These are phyloP conservation scores for Dichomitus squalens DNA, from an alignment of 1,284 basidiomycete genomes.

Conservation along the genomic window DNA sequence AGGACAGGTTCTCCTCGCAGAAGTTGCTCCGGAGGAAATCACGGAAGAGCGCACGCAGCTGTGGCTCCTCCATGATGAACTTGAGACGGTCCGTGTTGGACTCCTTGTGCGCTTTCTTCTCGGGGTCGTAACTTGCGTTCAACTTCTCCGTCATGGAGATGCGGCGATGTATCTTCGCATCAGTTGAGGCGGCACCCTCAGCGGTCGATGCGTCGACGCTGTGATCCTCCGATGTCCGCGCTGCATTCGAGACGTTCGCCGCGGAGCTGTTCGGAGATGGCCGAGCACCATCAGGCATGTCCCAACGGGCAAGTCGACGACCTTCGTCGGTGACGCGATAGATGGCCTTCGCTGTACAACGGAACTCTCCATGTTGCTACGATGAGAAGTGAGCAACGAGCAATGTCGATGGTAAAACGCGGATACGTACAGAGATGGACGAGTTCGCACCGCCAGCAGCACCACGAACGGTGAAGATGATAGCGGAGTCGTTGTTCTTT, in stretches of 20 bases:
- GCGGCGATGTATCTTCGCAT: constrained; percentile 75
- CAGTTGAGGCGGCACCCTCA: constrained; percentile 42
- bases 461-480: constrained; percentile 90
- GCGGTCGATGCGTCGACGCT: constrained; percentile 42
- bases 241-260: constrained; percentile 51
- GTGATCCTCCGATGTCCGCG: constrained; percentile 46
- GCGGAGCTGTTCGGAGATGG: constrained; percentile 69
- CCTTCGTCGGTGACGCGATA: constrained; percentile 96
- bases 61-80: constrained; percentile 93
- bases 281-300: constrained; percentile 42
- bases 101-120: constrained; percentile 70
- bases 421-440: constrained; percentile 63
- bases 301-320: constrained; percentile 83
- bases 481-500: constrained; percentile 85
- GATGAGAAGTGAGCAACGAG: constrained; percentile 12
- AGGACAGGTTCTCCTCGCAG: constrained; percentile 97
- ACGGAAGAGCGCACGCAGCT: constrained; percentile 87
- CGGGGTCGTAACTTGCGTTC: constrained; percentile 58
- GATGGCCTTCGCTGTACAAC: constrained; percentile 91
- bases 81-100: constrained; percentile 89
- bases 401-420: background rate
- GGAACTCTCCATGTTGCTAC: constrained; percentile 91
- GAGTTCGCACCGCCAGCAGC: constrained; percentile 73
- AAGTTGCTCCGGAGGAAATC: constrained; percentile 95
- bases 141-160: constrained; percentile 80